These are phyloP conservation scores for Podila verticillata DNA, from an alignment of 192 early-diverging fungal species.

Conservation along the genomic window DNA sequence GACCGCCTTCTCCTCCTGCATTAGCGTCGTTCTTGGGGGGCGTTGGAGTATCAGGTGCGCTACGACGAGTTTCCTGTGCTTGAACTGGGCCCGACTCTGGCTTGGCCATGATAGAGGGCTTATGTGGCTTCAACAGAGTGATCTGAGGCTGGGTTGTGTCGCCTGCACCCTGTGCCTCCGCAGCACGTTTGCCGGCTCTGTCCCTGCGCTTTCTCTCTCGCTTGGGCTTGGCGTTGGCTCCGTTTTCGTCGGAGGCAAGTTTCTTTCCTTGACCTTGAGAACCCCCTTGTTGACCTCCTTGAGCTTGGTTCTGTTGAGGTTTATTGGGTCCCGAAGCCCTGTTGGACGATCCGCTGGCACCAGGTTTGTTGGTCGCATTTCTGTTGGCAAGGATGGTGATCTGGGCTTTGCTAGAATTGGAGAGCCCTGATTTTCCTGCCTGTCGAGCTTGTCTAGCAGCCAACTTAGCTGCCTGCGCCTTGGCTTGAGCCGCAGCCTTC, in stretches of 20 bases:
- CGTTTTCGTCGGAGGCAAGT: neutral
- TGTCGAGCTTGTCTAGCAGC: slow-evolving; percentile 39
- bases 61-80: neutral
- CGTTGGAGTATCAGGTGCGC: neutral
- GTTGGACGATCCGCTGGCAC: neutral
- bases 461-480: slow-evolving; percentile 46
- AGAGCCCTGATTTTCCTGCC: slow-evolving; percentile 36
- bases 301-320: neutral
- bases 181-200: slow-evolving; percentile 27
- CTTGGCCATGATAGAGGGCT: neutral
- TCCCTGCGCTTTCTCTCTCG: slow-evolving; percentile 39
- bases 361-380: slow-evolving; percentile 10
- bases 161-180: slow-evolving; percentile 1
- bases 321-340: neutral
- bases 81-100: neutral
- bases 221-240: slow-evolving; percentile 28
- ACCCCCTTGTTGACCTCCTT: neutral
- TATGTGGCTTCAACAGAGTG: slow-evolving; percentile 34
- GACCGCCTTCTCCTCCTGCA: neutral
- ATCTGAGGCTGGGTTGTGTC: slow-evolving; percentile 20
- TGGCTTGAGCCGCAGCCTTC: slow-evolving; percentile 70
- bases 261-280: slow-evolving; percentile 7
- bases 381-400: slow-evolving; percentile 40
- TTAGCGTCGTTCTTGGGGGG: neutral
- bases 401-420: slow-evolving; percentile 25